phyloP scores from a whole-genome alignment of 306 rosid genomes.

The Vigna unguiculata region DNA sequence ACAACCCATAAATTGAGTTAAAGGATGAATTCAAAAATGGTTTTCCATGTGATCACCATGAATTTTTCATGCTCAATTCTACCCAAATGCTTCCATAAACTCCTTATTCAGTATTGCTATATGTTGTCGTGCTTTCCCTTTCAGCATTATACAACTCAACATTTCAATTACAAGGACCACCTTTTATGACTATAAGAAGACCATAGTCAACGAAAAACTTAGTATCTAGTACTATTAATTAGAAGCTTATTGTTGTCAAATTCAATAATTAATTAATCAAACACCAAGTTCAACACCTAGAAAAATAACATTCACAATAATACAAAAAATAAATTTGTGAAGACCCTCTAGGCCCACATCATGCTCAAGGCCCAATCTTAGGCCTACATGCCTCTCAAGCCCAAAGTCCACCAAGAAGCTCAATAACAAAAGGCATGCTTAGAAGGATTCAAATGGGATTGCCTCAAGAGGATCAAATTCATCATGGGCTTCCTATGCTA shows the following conservation, averaged over 20 bases:
- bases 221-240: not conserved
- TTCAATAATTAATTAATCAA: slow-evolving; percentile 47
- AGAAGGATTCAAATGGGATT: no score
- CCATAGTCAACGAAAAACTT: not conserved
- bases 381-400: no score
- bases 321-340: no score
- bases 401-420: no score
- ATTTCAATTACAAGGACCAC: not conserved
- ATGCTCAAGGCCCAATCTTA: no score
- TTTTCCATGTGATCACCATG: not conserved
- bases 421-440: no score
- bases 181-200: not conserved
- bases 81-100: not conserved
- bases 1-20: no score
- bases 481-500: no score
- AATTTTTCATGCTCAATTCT: slow-evolving; percentile 1
- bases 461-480: no score
- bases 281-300: slow-evolving; percentile 56
- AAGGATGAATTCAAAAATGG: no score
- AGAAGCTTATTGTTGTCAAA: not conserved
- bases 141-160: not conserved
- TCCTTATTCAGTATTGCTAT: not conserved
- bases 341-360: no score
- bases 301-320: slow-evolving; percentile 56
- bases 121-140: not conserved